These are phyloP conservation scores for Colletotrichum kahawae DNA, from an alignment of 2,329 filamentous ascomycete species.

Conservation along the genomic window DNA sequence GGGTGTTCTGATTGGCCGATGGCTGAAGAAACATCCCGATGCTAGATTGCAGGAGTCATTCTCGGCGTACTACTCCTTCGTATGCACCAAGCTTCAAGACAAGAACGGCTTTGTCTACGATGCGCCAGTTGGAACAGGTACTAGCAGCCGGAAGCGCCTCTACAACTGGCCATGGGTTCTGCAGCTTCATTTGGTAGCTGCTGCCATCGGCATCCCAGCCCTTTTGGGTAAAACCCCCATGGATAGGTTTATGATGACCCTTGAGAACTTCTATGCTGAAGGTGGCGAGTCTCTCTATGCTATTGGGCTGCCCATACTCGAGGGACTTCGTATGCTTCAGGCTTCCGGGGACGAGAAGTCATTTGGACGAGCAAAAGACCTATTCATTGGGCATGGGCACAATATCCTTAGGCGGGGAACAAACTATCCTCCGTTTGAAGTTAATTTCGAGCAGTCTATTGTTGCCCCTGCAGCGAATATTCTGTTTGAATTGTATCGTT, in stretches of 20 bases:
- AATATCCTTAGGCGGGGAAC: not conserved
- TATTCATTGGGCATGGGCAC: not conserved
- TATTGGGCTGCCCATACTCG: constrained; percentile 10
- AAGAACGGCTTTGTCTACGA: constrained; percentile 9
- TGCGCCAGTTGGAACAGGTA: not conserved
- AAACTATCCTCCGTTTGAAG: constrained; percentile 14
- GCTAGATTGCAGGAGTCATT: not conserved
- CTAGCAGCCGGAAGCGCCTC: not conserved
- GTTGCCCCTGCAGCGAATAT: constrained; percentile 18
- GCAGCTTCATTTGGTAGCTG: constrained; percentile 10
- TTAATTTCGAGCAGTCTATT: constrained; percentile 21
- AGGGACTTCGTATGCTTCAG: not conserved
- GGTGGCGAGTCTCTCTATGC: constrained; percentile 15
- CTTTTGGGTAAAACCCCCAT: not conserved
- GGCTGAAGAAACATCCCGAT: not conserved
- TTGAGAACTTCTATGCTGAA: constrained; percentile 8
- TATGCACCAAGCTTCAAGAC: constrained; percentile 14
- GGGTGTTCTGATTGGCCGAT: constrained; percentile 13
- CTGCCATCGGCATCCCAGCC: not conserved
- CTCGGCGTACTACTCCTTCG: constrained; percentile 4
- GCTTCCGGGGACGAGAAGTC: not conserved
- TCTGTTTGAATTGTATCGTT: constrained; percentile 54
- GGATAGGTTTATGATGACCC: constrained; percentile 6
- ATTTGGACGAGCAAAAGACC: not conserved
- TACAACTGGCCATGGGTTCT: constrained; percentile 21